phyloP scores from a whole-genome alignment of 192 early-diverging fungal species.

The Radiomyces spectabilis region DNA sequence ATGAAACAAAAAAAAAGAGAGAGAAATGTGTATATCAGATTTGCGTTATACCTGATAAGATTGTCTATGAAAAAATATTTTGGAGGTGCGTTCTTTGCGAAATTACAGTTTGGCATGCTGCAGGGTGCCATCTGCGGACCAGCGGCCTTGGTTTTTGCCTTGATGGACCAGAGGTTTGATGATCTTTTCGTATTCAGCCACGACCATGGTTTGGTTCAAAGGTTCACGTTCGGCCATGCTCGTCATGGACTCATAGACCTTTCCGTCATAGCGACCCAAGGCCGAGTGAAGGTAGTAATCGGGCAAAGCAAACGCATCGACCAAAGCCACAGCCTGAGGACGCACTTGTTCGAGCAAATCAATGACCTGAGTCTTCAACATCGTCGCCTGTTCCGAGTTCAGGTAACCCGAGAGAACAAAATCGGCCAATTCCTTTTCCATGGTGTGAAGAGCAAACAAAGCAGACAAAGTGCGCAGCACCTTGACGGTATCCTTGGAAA shows the following conservation, averaged over 20 bases:
- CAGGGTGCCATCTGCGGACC: constrained; percentile 3
- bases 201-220: constrained; percentile 57
- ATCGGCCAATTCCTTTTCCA: constrained; percentile 63
- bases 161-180: constrained; percentile 24
- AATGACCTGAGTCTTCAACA: constrained; percentile 45
- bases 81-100: no score
- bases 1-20: neutral
- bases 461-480: constrained; percentile 38
- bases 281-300: constrained; percentile 75
- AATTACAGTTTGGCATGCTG: constrained; percentile 17
- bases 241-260: constrained; percentile 72
- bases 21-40: neutral
- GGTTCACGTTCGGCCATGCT: constrained; percentile 71
- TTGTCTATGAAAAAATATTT: neutral
- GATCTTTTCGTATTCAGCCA: constrained; percentile 47
- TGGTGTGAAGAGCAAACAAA: constrained; percentile 54
- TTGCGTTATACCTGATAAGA: neutral
- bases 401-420: constrained; percentile 53
- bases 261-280: constrained; percentile 68
- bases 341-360: constrained; percentile 56
- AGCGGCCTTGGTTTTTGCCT: constrained; percentile 10
- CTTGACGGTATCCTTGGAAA: constrained; percentile 30
- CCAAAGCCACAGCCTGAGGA: constrained; percentile 69
- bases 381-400: constrained; percentile 33
- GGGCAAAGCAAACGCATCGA: constrained; percentile 71